Conservation (phyloP, 2,329 filamentous ascomycete species). For the Zarea fungicola region DNA sequence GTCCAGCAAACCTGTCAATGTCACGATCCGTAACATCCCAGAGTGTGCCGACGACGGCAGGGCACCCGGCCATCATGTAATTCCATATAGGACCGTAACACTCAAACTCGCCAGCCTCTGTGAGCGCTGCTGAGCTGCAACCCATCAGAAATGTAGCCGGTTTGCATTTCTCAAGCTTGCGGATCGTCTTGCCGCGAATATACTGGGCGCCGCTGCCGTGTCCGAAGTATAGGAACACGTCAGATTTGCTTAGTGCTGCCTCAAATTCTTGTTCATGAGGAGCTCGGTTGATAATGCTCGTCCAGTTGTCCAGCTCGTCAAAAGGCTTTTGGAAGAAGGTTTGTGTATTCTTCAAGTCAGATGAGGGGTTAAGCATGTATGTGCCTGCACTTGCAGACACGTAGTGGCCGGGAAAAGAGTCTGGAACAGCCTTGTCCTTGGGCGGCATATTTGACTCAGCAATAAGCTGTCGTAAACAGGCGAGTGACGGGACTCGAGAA, state of each 20-base stretch:
- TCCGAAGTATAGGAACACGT: constrained; percentile 87
- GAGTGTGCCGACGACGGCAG: constrained; percentile 83
- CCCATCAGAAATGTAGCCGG: constrained; percentile 88
- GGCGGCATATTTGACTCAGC: constrained; percentile 37
- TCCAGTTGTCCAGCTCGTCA: constrained; percentile 61
- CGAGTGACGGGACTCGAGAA: constrained; percentile 82
- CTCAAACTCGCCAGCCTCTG: constrained; percentile 80
- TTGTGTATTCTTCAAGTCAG: constrained; percentile 77
- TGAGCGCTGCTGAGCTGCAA: constrained; percentile 77
- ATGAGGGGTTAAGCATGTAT: constrained; percentile 85
- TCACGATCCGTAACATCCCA: constrained; percentile 99
- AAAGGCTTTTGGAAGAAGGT: constrained; percentile 64
- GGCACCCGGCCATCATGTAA: constrained; percentile 83
- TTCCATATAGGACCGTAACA: constrained; percentile 86
- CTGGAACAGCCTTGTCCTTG: not conserved
- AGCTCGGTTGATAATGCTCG: constrained; percentile 58
- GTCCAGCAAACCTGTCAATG: constrained; percentile 85
- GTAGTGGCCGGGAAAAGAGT: constrained; percentile 40
- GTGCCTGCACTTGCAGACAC: constrained; percentile 53
- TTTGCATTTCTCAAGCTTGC: constrained; percentile 66
- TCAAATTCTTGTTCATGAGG: constrained; percentile 78
- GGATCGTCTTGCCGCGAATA: constrained; percentile 77
- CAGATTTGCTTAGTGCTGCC: constrained; percentile 55
- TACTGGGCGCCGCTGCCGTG: constrained; percentile 95
- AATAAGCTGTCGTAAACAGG: constrained; percentile 72